Conservation (phyloP, 2,329 filamentous ascomycete genomes). For the Akanthomyces dipterigenus region DNA sequence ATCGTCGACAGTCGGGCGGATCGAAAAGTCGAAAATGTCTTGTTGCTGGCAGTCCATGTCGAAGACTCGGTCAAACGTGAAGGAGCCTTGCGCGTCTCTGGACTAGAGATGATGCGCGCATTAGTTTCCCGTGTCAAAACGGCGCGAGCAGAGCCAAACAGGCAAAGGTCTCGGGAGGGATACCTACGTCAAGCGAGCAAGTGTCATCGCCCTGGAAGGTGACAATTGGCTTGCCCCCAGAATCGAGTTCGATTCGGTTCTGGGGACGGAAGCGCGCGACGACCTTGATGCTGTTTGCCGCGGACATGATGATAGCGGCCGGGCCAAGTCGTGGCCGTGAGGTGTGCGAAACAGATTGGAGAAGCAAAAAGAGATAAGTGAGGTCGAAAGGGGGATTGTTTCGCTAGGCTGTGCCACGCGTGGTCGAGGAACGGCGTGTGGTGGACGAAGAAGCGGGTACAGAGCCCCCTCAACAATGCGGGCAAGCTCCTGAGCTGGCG, state of each 20-base stretch:
- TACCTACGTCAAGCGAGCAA: slow-evolving; percentile 72
- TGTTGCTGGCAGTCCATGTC: slow-evolving; percentile 84
- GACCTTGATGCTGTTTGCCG: slow-evolving; percentile 69
- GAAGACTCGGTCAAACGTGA: slow-evolving; percentile 97
- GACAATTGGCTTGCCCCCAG: slow-evolving; percentile 88
- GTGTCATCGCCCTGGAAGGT: slow-evolving; percentile 83
- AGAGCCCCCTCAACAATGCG: slow-evolving; percentile 6
- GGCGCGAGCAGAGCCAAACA: background rate
- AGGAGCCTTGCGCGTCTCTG: slow-evolving; percentile 72
- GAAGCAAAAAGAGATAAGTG: background rate
- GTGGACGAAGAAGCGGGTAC: slow-evolving; percentile 10
- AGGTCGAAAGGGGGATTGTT: slow-evolving; percentile 7
- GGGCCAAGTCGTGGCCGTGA: slow-evolving; percentile 3
- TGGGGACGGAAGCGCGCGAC: slow-evolving; percentile 96
- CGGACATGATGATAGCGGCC: slow-evolving; percentile 42
- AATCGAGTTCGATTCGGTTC: slow-evolving; percentile 87
- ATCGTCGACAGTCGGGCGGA: slow-evolving; percentile 91
- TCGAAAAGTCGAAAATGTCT: slow-evolving; percentile 98
- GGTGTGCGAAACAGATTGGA: slow-evolving; percentile 1
- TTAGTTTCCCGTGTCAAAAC: background rate
- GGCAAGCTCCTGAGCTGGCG: slow-evolving; percentile 6
- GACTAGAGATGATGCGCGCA: slow-evolving; percentile 49
- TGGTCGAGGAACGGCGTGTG: background rate
- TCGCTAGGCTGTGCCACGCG: slow-evolving; percentile 3
- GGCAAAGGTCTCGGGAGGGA: background rate